These are phyloP conservation scores for Nicotiana otophora DNA, from an alignment of 257 asterid species.

Conservation along the genomic window DNA sequence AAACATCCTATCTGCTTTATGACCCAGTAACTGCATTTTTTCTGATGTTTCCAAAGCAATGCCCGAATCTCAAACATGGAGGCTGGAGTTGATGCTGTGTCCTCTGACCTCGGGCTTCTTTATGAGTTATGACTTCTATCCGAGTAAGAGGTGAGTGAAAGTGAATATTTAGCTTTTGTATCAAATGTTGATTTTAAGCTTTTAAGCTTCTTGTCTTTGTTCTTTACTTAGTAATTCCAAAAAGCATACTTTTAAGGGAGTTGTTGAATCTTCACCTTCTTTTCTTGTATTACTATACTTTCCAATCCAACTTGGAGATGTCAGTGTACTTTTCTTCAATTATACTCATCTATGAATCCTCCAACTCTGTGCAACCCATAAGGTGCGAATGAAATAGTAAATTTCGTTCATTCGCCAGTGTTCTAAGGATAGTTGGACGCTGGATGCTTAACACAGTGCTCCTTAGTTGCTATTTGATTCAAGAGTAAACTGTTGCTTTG, in stretches of 20 bases:
- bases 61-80: not conserved
- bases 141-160: not conserved
- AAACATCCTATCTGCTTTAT: not conserved
- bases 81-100: not conserved
- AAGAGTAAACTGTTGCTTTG: too few species aligned
- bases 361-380: not conserved
- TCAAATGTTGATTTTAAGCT: not conserved
- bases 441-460: too few species aligned
- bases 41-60: not conserved
- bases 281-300: not conserved
- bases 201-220: not conserved
- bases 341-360: not conserved
- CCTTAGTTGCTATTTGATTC: too few species aligned
- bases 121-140: not conserved
- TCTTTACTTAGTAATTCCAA: too few species aligned
- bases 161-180: not conserved
- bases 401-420: not conserved
- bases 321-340: not conserved
- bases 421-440: too few species aligned
- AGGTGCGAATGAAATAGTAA: not conserved
- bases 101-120: not conserved
- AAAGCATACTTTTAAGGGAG: not conserved
- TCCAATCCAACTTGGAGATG: not conserved
- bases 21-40: not conserved
- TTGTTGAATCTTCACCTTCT: not conserved